Conservation (phyloP, 2,329 filamentous ascomycete species). For the Metarhizium brunneum region DNA sequence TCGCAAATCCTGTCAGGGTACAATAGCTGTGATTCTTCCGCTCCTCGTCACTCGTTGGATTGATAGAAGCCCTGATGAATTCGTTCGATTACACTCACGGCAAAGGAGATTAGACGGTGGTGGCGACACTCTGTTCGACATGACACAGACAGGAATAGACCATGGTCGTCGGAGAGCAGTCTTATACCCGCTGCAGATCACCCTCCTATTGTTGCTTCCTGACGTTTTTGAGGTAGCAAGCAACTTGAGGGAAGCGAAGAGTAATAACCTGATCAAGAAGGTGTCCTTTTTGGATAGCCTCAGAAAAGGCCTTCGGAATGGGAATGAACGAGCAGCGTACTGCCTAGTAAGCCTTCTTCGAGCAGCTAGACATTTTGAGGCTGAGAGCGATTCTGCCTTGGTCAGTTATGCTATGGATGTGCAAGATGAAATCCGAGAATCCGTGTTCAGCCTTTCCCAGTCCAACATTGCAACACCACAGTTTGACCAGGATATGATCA, state of each 20-base stretch:
- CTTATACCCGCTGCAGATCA: conserved; percentile 54
- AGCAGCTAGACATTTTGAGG: conserved; percentile 53
- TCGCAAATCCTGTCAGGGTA: conserved; percentile 53
- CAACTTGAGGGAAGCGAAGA: conserved; percentile 55
- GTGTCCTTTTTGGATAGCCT: conserved; percentile 55
- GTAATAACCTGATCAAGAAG: conserved; percentile 54
- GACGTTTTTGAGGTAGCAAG: conserved; percentile 64
- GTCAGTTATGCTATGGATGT: conserved; percentile 62
- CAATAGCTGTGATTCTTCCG: conserved; percentile 52
- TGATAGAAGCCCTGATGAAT: conserved; percentile 54
- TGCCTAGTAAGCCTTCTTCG: conserved; percentile 55
- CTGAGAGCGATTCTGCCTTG: conserved; percentile 52
- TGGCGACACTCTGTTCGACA: conserved; percentile 60
- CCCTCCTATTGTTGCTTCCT: conserved; percentile 53
- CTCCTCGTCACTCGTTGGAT: conserved; percentile 57
- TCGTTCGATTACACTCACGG: conserved; percentile 51
- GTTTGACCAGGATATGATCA: conserved; percentile 57
- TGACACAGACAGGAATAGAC: conserved; percentile 54
- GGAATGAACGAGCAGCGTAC: conserved; percentile 58
- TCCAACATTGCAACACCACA: conserved; percentile 35
- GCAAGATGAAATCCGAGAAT: conserved; percentile 58
- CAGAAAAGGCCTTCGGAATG: conserved; percentile 52
- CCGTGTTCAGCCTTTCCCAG: conserved; percentile 48
- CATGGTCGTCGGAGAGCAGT: conserved; percentile 44
- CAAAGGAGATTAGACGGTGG: conserved; percentile 55